These are phyloP conservation scores for Cardamine chenopodiifolia DNA, from an alignment of 345 rosid species.

Conservation along the genomic window DNA sequence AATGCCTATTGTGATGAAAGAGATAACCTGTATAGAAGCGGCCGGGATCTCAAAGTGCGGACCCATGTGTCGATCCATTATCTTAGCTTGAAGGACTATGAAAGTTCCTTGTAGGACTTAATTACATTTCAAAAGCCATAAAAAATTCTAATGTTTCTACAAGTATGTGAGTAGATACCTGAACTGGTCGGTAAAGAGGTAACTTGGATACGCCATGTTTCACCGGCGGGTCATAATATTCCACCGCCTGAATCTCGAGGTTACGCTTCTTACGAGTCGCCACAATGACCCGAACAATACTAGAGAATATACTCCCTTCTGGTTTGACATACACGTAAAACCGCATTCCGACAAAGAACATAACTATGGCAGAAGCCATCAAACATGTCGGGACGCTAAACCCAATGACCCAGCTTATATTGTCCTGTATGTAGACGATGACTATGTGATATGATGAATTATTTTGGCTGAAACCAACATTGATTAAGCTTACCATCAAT, in stretches of 20 bases:
- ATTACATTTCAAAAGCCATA: background rate
- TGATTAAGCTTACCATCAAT: background rate
- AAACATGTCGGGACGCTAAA: slow-evolving; percentile 63
- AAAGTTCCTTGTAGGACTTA: slow-evolving; percentile 50
- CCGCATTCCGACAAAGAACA: slow-evolving; percentile 64
- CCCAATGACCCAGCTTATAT: slow-evolving; percentile 72
- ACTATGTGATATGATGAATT: slow-evolving; percentile 46
- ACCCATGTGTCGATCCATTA: slow-evolving; percentile 67
- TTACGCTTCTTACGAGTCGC: slow-evolving; percentile 57
- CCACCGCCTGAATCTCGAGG: slow-evolving; percentile 18
- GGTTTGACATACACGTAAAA: slow-evolving; percentile 65
- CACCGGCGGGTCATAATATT: slow-evolving; percentile 61
- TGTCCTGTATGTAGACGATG: slow-evolving; percentile 66
- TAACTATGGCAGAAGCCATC: slow-evolving; percentile 55
- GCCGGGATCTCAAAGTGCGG: slow-evolving; percentile 60
- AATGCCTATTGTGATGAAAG: slow-evolving; percentile 54
- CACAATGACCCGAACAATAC: slow-evolving; percentile 56
- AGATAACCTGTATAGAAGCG: slow-evolving; percentile 47
- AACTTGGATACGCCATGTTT: slow-evolving; percentile 51
- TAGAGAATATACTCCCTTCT: slow-evolving; percentile 63
- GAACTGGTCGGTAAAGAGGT: slow-evolving; percentile 57
- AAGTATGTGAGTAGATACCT: slow-evolving; percentile 47
- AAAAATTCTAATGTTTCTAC: background rate
- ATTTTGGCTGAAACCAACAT: background rate
- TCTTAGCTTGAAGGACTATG: slow-evolving; percentile 53